Percentiles rank a stretch among this genome's conserved stretches.
These are phyloP conservation scores for Arabis alpina DNA, from an alignment of 345 rosid genomes.

Conservation along the genomic window DNA sequence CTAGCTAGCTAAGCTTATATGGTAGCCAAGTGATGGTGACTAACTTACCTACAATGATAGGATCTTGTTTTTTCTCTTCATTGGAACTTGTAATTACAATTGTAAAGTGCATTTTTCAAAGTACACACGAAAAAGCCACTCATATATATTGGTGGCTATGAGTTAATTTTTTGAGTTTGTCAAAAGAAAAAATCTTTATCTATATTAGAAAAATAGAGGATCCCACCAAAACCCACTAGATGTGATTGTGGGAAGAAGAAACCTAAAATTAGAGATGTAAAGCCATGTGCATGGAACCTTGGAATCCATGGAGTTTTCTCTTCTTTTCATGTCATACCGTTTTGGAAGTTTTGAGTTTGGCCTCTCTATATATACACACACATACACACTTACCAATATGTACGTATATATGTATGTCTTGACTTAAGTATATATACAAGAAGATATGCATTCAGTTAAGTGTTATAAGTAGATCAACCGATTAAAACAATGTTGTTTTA, in stretches of 20 bases:
- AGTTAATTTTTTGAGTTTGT: slow-evolving; percentile 32
- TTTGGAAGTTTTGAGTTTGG: slow-evolving; percentile 61
- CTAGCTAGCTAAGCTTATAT: slow-evolving; percentile 26
- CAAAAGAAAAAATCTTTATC: slow-evolving; percentile 14
- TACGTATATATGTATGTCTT: not conserved
- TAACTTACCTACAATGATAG: slow-evolving; percentile 37
- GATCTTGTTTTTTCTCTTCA: slow-evolving; percentile 22
- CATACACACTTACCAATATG: slow-evolving; percentile 4
- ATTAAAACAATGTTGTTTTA: not conserved
- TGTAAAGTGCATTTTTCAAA: slow-evolving; percentile 41
- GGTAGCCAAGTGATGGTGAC: slow-evolving; percentile 42
- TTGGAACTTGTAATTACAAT: slow-evolving; percentile 44
- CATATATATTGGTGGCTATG: slow-evolving; percentile 36
- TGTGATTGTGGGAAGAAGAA: slow-evolving; percentile 35
- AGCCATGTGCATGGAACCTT: slow-evolving; percentile 70
- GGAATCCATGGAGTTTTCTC: slow-evolving; percentile 61
- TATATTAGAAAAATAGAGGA: slow-evolving; percentile 22
- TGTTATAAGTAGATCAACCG: no score
- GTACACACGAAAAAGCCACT: slow-evolving; percentile 27
- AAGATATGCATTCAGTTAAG: not conserved
- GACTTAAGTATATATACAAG: not conserved
- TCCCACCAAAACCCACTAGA: slow-evolving; percentile 46
- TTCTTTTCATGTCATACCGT: slow-evolving; percentile 60
- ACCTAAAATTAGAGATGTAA: slow-evolving; percentile 50
- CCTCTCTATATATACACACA: slow-evolving; percentile 36